Evolutionary conservation across 495 filamentous ascomycete genomes (phyloP), one percentile per base, ranked within the genome.

Genomic region (Pyrenula massariospora): DNA sequence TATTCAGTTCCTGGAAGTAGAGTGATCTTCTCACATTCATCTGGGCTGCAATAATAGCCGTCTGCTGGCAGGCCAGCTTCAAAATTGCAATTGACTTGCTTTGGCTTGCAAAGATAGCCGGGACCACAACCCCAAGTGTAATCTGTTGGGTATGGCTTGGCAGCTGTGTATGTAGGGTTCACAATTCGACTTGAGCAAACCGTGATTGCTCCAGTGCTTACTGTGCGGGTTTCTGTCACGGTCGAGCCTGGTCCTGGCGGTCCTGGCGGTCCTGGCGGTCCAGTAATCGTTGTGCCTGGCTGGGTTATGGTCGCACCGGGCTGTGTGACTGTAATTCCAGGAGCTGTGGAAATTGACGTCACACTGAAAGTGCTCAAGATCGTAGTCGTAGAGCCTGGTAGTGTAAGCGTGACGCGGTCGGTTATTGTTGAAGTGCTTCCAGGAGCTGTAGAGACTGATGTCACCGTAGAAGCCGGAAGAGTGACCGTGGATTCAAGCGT

Each of bases 81-180:
- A 19, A 85, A 2, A 57, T 77, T 77, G 63, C 84, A 86, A 24
- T 65, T 64, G 3, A 48, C 64, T 0, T 73, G 69, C 59, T 73
- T 76, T 1, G 77, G 70, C 57, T 67, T 65, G 66, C 86, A 89
- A 21, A 88, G 67, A 12, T 58, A 81, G 1, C 85, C 85, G 10
- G 86, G 81, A 10, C 66, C 54, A 58, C 86, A 89, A 25, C 85
- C 85, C 68, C 67, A 72, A 36, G 64, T 69, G 57, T 70, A 72
- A 54, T 60, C 56, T 10, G 59, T 60, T 22, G 59, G 59, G 1
- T 58, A 50, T 53, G 59, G 56, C 19, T 1, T 22, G 1, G 59
- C 24, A 8, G 68, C 61, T 2, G 66, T 72, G 54, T 72, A 72
- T 0, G 65, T 69, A 12, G 70, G 67, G 25, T 72, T 72, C 25